These are phyloP conservation scores for Candida frijolesensis DNA, from an alignment of 1,139 yeast genomes.

Conservation along the genomic window DNA sequence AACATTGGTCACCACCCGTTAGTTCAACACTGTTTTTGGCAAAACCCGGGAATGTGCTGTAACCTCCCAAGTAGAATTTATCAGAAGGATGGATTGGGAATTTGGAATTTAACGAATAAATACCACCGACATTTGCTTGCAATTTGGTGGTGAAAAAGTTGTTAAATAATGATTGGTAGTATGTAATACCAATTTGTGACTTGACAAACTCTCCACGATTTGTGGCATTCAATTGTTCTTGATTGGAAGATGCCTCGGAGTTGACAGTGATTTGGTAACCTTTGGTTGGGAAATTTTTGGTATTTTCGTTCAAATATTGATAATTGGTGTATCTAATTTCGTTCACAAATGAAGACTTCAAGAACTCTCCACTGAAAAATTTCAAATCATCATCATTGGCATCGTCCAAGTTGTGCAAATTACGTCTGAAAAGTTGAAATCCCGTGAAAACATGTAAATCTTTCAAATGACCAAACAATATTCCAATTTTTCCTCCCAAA, in stretches of 20 bases:
- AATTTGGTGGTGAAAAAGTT: slow-evolving; percentile 42
- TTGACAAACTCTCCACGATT: slow-evolving; percentile 30
- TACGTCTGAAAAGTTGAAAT: slow-evolving; percentile 43
- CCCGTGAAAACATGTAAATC: slow-evolving; percentile 36
- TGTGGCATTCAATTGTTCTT: slow-evolving; percentile 28
- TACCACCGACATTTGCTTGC: slow-evolving; percentile 38
- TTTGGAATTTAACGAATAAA: slow-evolving; percentile 24
- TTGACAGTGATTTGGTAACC: slow-evolving; percentile 28
- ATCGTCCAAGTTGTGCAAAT: slow-evolving; percentile 45
- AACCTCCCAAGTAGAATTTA: slow-evolving; percentile 53
- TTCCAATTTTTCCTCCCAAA: slow-evolving; percentile 48
- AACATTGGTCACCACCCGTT: slow-evolving; percentile 46
- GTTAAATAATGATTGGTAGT: slow-evolving; percentile 40
- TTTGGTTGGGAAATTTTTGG: slow-evolving; percentile 33
- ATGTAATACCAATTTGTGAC: slow-evolving; percentile 28
- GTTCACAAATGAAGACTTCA: slow-evolving; percentile 39
- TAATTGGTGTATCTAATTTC: slow-evolving; percentile 27
- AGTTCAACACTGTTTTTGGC: slow-evolving; percentile 38
- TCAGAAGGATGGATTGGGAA: slow-evolving; percentile 46
- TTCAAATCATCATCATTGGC: slow-evolving; percentile 30
- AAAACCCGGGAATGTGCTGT: slow-evolving; percentile 41
- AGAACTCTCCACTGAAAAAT: slow-evolving; percentile 34
- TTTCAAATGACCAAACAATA: slow-evolving; percentile 28
- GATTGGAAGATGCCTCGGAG: slow-evolving; percentile 37
- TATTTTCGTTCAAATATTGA: slow-evolving; percentile 24